phyloP scores from a whole-genome alignment of 441 rosid genomes.

The Raphanus hybrid region DNA sequence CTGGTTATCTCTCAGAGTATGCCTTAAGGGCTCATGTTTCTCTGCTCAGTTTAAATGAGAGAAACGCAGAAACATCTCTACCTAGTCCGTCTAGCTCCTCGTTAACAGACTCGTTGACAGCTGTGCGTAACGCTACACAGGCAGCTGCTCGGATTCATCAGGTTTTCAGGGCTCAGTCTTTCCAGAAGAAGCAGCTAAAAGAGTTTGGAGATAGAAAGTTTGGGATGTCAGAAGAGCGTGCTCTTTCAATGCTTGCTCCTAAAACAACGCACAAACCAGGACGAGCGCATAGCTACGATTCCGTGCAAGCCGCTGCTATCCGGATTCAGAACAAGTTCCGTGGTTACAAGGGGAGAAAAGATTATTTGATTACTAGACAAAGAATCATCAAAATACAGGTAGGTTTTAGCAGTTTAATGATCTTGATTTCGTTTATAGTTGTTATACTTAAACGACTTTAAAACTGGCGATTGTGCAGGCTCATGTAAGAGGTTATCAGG shows the following conservation, averaged over 20 bases:
- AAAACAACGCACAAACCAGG: slow-evolving; percentile 52
- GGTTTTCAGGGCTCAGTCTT: too few species aligned
- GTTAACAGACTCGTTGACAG: slow-evolving; percentile 75
- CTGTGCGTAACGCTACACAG: slow-evolving; percentile 85
- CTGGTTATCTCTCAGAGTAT: slow-evolving; percentile 89
- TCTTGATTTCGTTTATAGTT: background rate
- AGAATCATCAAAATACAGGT: slow-evolving; percentile 92
- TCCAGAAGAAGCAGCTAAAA: slow-evolving; percentile 71
- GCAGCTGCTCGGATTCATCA: slow-evolving; percentile 84
- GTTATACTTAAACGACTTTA: background rate
- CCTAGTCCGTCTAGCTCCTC: slow-evolving; percentile 52
- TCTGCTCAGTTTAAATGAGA: slow-evolving; percentile 59
- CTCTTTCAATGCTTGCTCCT: slow-evolving; percentile 67
- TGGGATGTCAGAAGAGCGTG: slow-evolving; percentile 57
- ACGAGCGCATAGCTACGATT: slow-evolving; percentile 59
- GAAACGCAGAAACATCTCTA: slow-evolving; percentile 43
- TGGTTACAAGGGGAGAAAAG: slow-evolving; percentile 86
- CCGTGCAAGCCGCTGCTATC: slow-evolving; percentile 73
- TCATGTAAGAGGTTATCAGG: slow-evolving; percentile 44
- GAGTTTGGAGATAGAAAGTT: slow-evolving; percentile 45
- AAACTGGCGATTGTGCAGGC: background rate
- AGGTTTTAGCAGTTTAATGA: slow-evolving; percentile 15
- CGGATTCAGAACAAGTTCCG: slow-evolving; percentile 91
- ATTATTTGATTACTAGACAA: slow-evolving; percentile 70
- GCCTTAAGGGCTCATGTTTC: slow-evolving; percentile 62